Evolutionary conservation across 257 asterid species (phyloP).

Genomic region (Gardenia jasminoides): DNA sequence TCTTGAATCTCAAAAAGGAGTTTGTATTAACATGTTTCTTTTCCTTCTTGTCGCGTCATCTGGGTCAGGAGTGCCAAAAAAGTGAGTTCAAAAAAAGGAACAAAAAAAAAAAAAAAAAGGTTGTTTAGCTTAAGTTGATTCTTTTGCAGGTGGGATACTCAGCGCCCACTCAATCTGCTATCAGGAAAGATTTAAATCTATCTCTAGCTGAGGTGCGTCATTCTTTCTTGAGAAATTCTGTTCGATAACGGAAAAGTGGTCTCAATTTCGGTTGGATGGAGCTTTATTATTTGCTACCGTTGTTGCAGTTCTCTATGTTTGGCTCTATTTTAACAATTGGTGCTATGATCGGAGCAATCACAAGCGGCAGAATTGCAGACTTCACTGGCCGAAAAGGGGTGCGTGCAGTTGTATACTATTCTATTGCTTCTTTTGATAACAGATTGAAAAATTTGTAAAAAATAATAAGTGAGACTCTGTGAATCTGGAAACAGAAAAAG

Average conservation of each 20-base stretch:
- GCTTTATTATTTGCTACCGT: neutral
- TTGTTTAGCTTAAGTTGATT: slow-evolving; percentile 29
- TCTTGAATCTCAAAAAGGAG: neutral
- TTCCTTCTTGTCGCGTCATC: neutral
- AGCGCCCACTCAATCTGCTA: slow-evolving; percentile 77
- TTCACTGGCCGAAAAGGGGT: slow-evolving; percentile 81
- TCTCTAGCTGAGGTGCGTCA: slow-evolving; percentile 60
- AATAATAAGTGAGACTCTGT: neutral
- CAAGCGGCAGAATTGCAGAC: slow-evolving; percentile 74
- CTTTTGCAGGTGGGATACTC: slow-evolving; percentile 86
- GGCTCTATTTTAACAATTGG: slow-evolving; percentile 85
- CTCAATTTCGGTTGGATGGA: neutral
- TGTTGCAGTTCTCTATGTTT: slow-evolving; percentile 61
- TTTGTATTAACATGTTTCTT: slow-evolving; percentile 14
- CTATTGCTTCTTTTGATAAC: neutral
- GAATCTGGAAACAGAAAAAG: neutral
- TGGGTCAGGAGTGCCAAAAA: slow-evolving; percentile 32
- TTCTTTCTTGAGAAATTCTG: neutral
- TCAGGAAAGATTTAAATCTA: slow-evolving; percentile 59
- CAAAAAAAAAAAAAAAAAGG: neutral
- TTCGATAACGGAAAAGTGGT: neutral
- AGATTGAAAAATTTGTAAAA: neutral
- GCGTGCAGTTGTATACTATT: slow-evolving; percentile 1
- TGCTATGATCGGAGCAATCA: slow-evolving; percentile 83
- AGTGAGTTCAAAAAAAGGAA: slow-evolving; percentile 1